Conservation (phyloP, 2,329 filamentous ascomycete species). For the Aspergillus texensis region DNA sequence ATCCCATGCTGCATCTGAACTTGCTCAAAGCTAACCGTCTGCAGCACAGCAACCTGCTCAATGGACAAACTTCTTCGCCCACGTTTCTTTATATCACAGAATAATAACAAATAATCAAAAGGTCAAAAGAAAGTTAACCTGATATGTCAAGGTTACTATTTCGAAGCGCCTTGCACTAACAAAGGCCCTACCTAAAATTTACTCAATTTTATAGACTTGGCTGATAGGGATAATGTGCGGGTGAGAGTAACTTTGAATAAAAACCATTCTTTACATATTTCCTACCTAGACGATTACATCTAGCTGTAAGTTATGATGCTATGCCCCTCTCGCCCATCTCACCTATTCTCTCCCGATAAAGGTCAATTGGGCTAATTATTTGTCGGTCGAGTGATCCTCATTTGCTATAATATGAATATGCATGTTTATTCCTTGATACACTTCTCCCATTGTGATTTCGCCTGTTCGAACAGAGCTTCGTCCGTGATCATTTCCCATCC, state of each 20-base stretch:
- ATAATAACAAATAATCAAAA: background rate
- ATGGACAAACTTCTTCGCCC: background rate
- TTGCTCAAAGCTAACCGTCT: background rate
- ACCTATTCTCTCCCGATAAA: background rate
- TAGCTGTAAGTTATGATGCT: background rate
- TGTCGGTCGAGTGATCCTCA: background rate
- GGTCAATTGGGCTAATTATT: no score
- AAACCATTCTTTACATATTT: background rate
- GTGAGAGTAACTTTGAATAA: background rate
- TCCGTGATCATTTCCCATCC: conserved; percentile 38
- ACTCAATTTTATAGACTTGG: no score
- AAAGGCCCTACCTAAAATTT: no score
- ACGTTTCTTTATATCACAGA: background rate
- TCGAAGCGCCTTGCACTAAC: no score
- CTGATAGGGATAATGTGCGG: no score
- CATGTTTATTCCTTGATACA: conserved; percentile 21
- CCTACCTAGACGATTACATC: background rate
- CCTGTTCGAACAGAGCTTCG: conserved; percentile 25
- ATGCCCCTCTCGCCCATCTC: background rate
- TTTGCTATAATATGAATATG: background rate
- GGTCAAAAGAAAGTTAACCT: no score
- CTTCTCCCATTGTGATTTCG: conserved; percentile 29
- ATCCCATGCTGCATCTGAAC: no score
- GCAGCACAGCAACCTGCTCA: background rate
- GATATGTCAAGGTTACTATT: no score